phyloP scores from a whole-genome alignment of 306 rosid genomes.

The Malus fusca region DNA sequence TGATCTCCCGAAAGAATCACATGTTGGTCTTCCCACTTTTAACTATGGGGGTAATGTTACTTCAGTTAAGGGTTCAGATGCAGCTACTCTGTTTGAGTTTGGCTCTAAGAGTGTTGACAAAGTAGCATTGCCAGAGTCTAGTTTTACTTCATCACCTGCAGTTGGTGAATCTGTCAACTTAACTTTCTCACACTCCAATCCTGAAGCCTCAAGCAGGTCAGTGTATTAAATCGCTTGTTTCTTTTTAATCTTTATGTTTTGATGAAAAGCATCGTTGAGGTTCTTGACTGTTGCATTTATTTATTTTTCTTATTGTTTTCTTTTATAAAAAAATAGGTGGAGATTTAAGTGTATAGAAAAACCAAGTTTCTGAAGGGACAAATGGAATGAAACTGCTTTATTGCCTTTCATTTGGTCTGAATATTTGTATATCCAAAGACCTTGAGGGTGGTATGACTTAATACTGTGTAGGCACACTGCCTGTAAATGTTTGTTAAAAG shows the following conservation, averaged over 20 bases:
- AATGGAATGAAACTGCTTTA: not conserved
- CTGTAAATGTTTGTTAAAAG: not conserved
- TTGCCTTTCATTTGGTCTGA: not conserved
- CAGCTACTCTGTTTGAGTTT: conserved; percentile 14
- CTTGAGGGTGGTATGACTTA: not conserved
- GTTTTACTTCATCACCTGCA: conserved; percentile 25
- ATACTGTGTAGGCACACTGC: not conserved
- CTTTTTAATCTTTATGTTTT: not conserved
- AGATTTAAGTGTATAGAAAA: not conserved
- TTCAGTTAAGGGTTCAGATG: conserved; percentile 26
- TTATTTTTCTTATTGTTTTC: not conserved
- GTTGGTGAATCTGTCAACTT: conserved; percentile 21
- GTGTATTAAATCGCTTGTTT: not conserved
- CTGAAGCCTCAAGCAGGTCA: conserved; percentile 54
- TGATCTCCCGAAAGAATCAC: conserved; percentile 28
- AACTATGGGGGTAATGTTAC: conserved; percentile 28
- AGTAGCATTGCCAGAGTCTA: conserved; percentile 22
- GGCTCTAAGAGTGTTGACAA: conserved; percentile 23
- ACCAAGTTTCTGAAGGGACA: not conserved
- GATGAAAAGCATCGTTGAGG: not conserved
- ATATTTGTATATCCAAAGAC: not conserved
- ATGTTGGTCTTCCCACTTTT: conserved; percentile 23
- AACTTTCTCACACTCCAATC: conserved; percentile 30
- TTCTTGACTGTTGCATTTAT: not conserved
- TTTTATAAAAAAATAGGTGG: not conserved